Evolutionary conservation across 495 filamentous ascomycete genomes (phyloP), one percentile per base, ranked within the genome.

Genomic region (Aspergillus kassunensis): DNA sequence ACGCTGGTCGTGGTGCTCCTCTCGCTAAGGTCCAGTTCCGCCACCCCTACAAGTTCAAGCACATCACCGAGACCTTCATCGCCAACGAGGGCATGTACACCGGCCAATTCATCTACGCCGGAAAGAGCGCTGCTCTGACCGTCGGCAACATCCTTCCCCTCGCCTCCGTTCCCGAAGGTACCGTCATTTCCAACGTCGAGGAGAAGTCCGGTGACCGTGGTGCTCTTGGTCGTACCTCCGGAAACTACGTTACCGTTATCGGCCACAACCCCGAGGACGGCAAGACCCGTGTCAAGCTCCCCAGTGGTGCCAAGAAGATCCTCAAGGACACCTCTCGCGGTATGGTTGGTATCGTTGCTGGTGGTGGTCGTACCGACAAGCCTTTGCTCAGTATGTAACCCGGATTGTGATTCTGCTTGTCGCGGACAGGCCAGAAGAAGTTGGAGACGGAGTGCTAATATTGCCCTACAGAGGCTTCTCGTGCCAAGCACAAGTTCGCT

Each of bases 21-120:
- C 87, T 98, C 66, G 92, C 93, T 72, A 89, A 89, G 71, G 91
- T 98, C 64, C 78, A 83, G 67, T 98, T 98, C 88, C 91, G 91
- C 60, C 87, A 93, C 72, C 86, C 89, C 59, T 89, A 95, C 84
- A 83, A 84, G 74, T 93, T 85, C 83, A 89, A 88, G 80, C 82
- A 88, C 74, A 75, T 85, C 73, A 90, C 84, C 73, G 91, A 90
- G 86, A 95, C 93, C 57, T 96, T 98, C 84, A 97, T 99, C 71
- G 93, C 95, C 73, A 97, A 97, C 78, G 93, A 99, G 83, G 93
- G 93, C 79, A 96, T 97, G 92, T 99, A 99, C 89, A 96, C 93
- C 58, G 93, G 93, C 62, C 91, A 96, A 79, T 99, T 99, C 82
- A 91, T 99, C 87, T 99, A 97, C 77, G 91, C 92, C 73, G 93